Base-by-base conservation (phyloP, 352 stramenopile genomes). In the Pythium dissimile region DNA sequence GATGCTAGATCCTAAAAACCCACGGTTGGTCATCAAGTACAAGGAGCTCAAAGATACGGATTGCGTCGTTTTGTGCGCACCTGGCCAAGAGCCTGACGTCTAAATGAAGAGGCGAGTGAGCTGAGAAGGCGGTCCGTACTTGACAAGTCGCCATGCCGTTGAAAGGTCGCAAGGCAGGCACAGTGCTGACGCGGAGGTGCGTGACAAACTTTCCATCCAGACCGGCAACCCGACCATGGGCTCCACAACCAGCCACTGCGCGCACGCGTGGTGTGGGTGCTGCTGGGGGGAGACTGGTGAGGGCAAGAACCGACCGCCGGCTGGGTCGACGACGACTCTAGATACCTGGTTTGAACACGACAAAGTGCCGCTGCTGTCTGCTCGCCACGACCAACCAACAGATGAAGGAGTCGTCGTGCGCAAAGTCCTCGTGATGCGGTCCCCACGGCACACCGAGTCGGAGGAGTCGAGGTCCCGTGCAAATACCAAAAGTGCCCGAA, bases 11-110 rank as follows among this genome's bases (percentile, higher is more conserved):
- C 84, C 84, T 20, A 74, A 54, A 26, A 88, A 92, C 54, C 75
- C 84, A 0, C 60, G 77, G 51, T 69, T 95, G 2, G 75, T 88
- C 11, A 66, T 93, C 62, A 92, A 92, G 51, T 95, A 92, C 65
- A 87, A 84, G 42, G 75, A 86, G 62, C 58, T 93, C 44, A 70
- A 70, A 13, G 72, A 85, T 38, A 87, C 71, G 16, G 77, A 92
- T 37, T 93, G 84, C 56, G 62, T 93, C 52, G 68, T 88, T 5
- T 63, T 92, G 0, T 93, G 84, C 24, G 58, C 67, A 16, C 77
- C 79, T 46, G 84, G 84, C 9, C 41, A 90, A 35, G 84, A 93
- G 52, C 79, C 77, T 51, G 42, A 42, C 5, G 80, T 65, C 41
- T 84, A 67, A 38, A n/a, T 54, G 11, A 21, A 50, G n/a, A 37